Base-by-base conservation (phyloP, 2,329 filamentous ascomycete species). In the Xylariaceae sp. region DNA sequence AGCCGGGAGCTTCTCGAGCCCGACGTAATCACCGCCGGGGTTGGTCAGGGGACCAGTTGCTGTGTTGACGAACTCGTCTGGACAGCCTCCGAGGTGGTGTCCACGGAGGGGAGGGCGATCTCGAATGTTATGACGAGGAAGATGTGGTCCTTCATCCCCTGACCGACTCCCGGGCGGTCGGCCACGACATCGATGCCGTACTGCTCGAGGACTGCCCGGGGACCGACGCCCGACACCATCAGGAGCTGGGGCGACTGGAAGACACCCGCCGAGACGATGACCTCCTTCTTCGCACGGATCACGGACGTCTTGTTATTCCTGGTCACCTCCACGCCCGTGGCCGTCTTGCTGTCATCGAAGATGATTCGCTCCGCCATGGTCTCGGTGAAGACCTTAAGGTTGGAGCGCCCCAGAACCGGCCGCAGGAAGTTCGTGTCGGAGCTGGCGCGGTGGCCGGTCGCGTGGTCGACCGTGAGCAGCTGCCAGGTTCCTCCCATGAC, bases 101-200 rank as follows among this genome's bases (percentile, higher is more conserved):
- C 21, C 21, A 23, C 21, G 8, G 21, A 12, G 8, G 21, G 8
- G 21, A 23, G 21, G 21, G 8, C 12, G 21, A 23, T 12, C 12
- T 23, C 8, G 21, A 8, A 23, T 23, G 21, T 23, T 15, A 27
- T 10, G 7, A 7, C 10, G 13, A 10, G 7, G 8, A 27, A 15
- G 13, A 27, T 27, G 23, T 68, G 70, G 48, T 80, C 73, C 50
- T 72, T 63, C 7, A 81, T 57, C 51, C 77, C 77, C 15, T 61
- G 66, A 11, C 76, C 76, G 6, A 81, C 74, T 27, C 72, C 75
- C 0, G 71, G 72, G 1, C 72, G 59, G 43, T 78, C 63, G 1
- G 59, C 52, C 31, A 76, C 42, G 5, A 75, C 62, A 1, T 63
- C 54, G 40, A 79, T 76, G 18, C 56, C 49, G 43, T 66, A 42